Percentiles rank a stretch among this genome's conserved stretches.
Evolutionary conservation across 352 stramenopile species (phyloP).

Genomic region (Paralagenidium karlingii): DNA sequence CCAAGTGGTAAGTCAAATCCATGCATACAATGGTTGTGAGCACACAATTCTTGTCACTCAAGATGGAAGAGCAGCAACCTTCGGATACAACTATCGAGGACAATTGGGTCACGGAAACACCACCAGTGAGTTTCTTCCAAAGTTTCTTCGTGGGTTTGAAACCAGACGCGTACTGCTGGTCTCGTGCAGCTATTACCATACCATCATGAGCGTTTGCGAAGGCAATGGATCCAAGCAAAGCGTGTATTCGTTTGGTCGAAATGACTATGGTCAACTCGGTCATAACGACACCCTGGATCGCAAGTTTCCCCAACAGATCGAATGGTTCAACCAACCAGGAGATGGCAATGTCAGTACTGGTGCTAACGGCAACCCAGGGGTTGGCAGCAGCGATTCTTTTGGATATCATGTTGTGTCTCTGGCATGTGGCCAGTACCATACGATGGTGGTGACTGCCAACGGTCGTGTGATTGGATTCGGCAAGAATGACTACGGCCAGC

Average conservation of each 20-base stretch:
- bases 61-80: conserved; percentile 69
- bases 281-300: conserved; percentile 82
- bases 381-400: conserved; percentile 1
- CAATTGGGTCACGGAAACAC: conserved; percentile 88
- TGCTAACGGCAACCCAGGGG: no score
- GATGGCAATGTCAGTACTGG: no score
- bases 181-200: conserved; percentile 92
- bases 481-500: conserved; percentile 92
- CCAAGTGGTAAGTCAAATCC: conserved; percentile 46
- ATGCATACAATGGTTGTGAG: conserved; percentile 91
- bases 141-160: conserved; percentile 65
- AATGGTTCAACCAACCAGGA: conserved; percentile 36
- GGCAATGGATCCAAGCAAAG: conserved; percentile 4
- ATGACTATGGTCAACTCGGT: conserved; percentile 88
- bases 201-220: conserved; percentile 66
- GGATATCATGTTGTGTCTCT: conserved; percentile 60
- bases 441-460: conserved; percentile 48
- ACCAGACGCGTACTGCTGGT: conserved; percentile 52
- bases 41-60: conserved; percentile 78
- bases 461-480: conserved; percentile 78
- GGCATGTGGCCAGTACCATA: conserved; percentile 89
- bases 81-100: conserved; percentile 89
- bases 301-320: conserved; percentile 67
- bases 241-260: conserved; percentile 85
- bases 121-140: conserved; percentile 70